A percentile compares a stretch with the other conserved stretches of the same genome.
Evolutionary conservation across 768 basidiomycete species (phyloP).

Genomic region (Galerina marginata): DNA sequence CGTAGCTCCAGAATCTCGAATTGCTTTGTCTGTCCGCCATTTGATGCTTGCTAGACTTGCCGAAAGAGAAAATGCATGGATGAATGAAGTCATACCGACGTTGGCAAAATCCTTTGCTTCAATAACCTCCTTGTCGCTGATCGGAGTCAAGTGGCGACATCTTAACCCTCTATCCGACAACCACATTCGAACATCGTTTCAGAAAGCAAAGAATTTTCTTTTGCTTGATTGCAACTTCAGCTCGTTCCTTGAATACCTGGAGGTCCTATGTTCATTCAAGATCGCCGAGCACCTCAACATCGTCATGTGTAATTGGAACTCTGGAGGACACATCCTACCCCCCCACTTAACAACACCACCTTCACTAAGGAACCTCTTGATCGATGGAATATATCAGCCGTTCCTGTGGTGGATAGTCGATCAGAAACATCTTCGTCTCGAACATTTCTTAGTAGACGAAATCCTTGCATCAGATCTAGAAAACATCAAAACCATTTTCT

Average conservation of each 20-base stretch:
- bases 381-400: background rate
- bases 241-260: background rate
- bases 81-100: background rate
- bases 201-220: background rate
- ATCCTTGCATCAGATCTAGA: background rate
- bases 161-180: background rate
- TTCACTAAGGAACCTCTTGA: background rate
- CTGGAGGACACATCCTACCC: background rate
- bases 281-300: background rate
- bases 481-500: background rate
- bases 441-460: background rate
- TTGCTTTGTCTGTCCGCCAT: slow-evolving; percentile 5
- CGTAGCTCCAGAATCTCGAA: background rate
- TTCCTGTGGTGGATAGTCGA: background rate
- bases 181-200: background rate
- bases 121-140: background rate
- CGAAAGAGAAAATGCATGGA: background rate
- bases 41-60: background rate
- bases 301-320: background rate
- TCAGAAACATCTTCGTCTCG: background rate
- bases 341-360: background rate
- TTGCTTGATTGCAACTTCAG: background rate
- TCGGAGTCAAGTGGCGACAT: background rate
- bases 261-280: slow-evolving; percentile 1
- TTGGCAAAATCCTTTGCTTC: slow-evolving; percentile 7